A percentile compares a stretch with the other conserved stretches of the same genome.
phyloP scores from a whole-genome alignment of 352 stramenopile species.

The Phytophthora pseudosyringae region DNA sequence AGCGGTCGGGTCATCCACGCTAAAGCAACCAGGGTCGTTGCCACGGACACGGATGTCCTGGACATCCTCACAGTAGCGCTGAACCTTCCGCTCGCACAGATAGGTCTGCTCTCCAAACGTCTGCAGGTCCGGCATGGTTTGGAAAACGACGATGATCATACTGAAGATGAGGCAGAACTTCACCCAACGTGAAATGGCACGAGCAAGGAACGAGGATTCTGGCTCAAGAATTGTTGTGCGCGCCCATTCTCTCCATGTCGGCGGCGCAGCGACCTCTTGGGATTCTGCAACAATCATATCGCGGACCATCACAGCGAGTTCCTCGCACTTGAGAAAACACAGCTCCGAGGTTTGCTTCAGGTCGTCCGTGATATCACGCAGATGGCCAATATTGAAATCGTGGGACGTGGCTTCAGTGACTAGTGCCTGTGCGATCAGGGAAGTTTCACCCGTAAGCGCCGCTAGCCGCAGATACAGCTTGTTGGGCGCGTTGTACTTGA shows the following conservation, averaged over 20 bases:
- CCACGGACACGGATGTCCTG: conserved; percentile 26
- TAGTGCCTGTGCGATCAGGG: conserved; percentile 71
- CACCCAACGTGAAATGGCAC: conserved; percentile 59
- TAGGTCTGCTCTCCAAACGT: conserved; percentile 68
- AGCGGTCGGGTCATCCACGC: conserved; percentile 40
- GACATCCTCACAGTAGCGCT: conserved; percentile 55
- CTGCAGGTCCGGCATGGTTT: conserved; percentile 83
- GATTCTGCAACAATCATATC: conserved; percentile 67
- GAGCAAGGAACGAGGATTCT: conserved; percentile 48
- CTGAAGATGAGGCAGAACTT: conserved; percentile 70
- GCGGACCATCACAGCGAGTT: conserved; percentile 63
- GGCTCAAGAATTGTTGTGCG: conserved; percentile 49
- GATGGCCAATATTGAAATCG: conserved; percentile 48
- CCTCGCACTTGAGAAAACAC: conserved; percentile 59
- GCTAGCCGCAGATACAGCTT: conserved; percentile 68
- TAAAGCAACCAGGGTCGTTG: conserved; percentile 71
- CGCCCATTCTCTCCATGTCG: conserved; percentile 47
- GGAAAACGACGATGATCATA: conserved; percentile 80
- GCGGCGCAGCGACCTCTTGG: conserved; percentile 42
- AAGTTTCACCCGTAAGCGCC: conserved; percentile 66
- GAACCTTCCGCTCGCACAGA: conserved; percentile 64
- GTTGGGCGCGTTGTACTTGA: conserved; percentile 83
- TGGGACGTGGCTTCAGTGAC: conserved; percentile 41
- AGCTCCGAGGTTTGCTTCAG: conserved; percentile 54
- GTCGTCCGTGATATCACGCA: conserved; percentile 64